These are phyloP conservation scores for Acanthamoeba castellanii DNA, from an alignment of 208 protist species.

Conservation along the genomic window DNA sequence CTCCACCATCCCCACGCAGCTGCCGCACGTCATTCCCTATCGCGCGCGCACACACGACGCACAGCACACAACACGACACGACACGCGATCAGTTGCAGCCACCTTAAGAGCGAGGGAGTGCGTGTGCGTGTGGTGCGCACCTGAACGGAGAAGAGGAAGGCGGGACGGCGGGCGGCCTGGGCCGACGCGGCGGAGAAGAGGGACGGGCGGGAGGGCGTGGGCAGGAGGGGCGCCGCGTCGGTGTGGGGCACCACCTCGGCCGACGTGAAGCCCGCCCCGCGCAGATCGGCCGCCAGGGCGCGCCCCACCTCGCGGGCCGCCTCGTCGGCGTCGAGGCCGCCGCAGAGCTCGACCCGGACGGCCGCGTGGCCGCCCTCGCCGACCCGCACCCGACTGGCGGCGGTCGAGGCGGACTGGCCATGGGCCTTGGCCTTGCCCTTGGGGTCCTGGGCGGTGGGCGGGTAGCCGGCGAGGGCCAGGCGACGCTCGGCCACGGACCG, in stretches of 20 bases:
- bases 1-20: slow-evolving; percentile 9
- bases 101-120: too few relatives aligned
- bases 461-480: neutral
- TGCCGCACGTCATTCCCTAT: slow-evolving; percentile 3
- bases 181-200: too few relatives aligned
- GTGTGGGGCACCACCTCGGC: neutral
- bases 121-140: too few relatives aligned
- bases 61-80: too few relatives aligned
- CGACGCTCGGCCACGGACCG: neutral
- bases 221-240: too few relatives aligned
- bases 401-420: neutral
- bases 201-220: too few relatives aligned
- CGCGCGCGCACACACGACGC: too few relatives aligned
- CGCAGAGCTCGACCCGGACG: neutral
- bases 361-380: neutral
- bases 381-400: neutral
- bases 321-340: neutral
- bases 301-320: neutral
- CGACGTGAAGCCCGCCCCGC: neutral
- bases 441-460: too few relatives aligned
- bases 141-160: slow-evolving; percentile 11
- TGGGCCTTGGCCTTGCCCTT: too few relatives aligned
- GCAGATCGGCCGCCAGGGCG: neutral
- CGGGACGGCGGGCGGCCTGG: neutral
- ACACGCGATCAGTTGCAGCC: too few relatives aligned